A percentile compares a stretch with the other conserved stretches of the same genome.
These are phyloP conservation scores for Calamus simplicifolius DNA, from an alignment of 176 grass and related monocot species.

Conservation along the genomic window DNA sequence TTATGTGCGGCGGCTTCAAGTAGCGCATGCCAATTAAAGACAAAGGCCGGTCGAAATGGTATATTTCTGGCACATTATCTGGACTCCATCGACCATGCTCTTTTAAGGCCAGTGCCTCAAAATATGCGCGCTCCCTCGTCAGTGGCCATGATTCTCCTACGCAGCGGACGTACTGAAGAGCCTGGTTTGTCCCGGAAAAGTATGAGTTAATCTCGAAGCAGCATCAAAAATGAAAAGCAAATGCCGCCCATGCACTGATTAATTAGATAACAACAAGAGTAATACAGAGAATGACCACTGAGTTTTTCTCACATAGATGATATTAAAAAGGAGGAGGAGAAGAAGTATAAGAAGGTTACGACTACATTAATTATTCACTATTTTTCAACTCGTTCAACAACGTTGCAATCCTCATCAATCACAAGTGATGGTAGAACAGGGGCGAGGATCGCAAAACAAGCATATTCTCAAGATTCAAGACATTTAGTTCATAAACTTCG, in stretches of 20 bases:
- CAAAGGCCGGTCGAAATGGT: constrained; percentile 82
- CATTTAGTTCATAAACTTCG: no score
- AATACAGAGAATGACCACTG: no score
- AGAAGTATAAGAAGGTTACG: no score
- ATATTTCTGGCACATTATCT: constrained; percentile 73
- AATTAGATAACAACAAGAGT: not conserved
- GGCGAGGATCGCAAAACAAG: no score
- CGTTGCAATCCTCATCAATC: no score
- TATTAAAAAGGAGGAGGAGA: no score
- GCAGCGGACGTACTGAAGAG: constrained; percentile 73
- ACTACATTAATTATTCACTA: no score
- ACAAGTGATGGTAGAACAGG: no score
- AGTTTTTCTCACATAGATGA: no score
- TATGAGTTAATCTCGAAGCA: not conserved
- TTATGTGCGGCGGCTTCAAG: constrained; percentile 77
- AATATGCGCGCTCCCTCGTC: constrained; percentile 90
- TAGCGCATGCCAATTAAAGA: constrained; percentile 88
- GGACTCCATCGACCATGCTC: constrained; percentile 63
- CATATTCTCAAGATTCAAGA: no score
- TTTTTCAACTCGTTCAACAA: no score
- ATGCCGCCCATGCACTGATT: no score
- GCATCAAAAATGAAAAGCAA: not conserved
- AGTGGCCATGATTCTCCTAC: constrained; percentile 79
- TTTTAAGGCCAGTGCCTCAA: constrained; percentile 58
- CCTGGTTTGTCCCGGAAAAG: constrained; percentile 30